Evolutionary conservation across 2,329 filamentous ascomycete genomes (phyloP).

Genomic region (Colletotrichum kahawae): DNA sequence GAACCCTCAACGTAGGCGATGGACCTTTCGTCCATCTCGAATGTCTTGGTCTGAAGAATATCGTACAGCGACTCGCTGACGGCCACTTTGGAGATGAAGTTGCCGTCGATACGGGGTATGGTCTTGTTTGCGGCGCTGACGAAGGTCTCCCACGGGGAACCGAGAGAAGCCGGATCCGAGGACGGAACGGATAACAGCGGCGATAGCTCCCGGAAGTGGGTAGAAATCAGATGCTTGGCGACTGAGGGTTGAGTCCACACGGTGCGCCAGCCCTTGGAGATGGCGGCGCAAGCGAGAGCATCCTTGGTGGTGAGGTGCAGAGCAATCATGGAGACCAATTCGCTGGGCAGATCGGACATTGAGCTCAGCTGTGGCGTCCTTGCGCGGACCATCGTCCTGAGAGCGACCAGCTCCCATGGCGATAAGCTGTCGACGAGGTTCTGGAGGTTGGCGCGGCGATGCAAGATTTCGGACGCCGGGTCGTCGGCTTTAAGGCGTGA

Average conservation of each 20-base stretch:
- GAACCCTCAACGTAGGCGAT: not conserved
- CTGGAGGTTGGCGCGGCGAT: not conserved
- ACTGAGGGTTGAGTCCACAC: not conserved
- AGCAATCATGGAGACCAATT: not conserved
- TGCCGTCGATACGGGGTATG: not conserved
- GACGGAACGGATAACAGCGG: not conserved
- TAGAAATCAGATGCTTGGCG: not conserved
- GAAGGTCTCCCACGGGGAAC: not conserved
- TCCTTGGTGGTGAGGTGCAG: not conserved
- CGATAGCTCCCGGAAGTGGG: not conserved
- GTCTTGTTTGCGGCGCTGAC: not conserved
- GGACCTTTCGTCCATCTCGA: not conserved
- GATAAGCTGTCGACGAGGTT: conserved; percentile 2
- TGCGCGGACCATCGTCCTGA: not conserved
- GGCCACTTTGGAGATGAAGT: not conserved
- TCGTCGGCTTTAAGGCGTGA: not conserved
- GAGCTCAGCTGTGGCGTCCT: not conserved
- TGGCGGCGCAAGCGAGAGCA: not conserved
- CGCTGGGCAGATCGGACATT: conserved; percentile 1
- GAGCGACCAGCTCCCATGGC: conserved; percentile 10
- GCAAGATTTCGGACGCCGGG: not conserved
- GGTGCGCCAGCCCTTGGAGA: conserved; percentile 11
- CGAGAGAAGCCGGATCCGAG: not conserved
- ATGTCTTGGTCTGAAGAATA: not conserved
- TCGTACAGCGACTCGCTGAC: not conserved